Base-by-base conservation (phyloP, 495 filamentous ascomycete species). In the Cryomyces minteri region DNA sequence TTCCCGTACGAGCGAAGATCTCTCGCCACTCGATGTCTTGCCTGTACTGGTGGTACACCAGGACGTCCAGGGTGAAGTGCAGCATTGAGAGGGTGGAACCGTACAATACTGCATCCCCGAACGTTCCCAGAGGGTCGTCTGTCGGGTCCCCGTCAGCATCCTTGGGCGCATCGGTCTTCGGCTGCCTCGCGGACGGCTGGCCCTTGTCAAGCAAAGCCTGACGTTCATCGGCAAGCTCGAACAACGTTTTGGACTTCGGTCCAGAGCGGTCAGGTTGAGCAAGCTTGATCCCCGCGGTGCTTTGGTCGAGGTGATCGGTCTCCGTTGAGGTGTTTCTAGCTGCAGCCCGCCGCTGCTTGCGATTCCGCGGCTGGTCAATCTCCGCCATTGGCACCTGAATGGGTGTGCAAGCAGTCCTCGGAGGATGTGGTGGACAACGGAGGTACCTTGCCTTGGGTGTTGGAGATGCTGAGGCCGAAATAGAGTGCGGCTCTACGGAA, bases 21-120 rank as follows among this genome's bases (percentile, higher is more conserved):
- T 61, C 62, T 2, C 56, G 51, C 64, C 81, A 75, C 9, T 69
- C 60, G 9, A 88, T 73, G 1, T 74, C 70, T 54, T 80, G 69
- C 7, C 79, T 74, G 56, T 94, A 96, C 66, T 96, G 92, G 58
- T 88, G 76, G 42, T 88, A 82, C 5, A 92, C 83, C n/a, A 95
- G 67, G 43, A 88, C 82, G 51, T 90, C 84, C 29, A 98, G 70
- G 2, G 84, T 87, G 52, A 92, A 77, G 60, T 94, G 83, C 29
- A 94, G 67, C 65, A 84, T 84, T 12, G 75, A 70, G 52, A 95
- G 64, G 38, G 80, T 81, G 4, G 78, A 51, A 7, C 77, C 73
- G 67, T 71, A 83, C n/a, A 81, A 68, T n/a, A 80, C 44, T 5
- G 80, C 66, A 11, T 80, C 67, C 44, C 73, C 64, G 6, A 73